phyloP scores from a whole-genome alignment of 345 rosid genomes.

The Populus ilicifolia region DNA sequence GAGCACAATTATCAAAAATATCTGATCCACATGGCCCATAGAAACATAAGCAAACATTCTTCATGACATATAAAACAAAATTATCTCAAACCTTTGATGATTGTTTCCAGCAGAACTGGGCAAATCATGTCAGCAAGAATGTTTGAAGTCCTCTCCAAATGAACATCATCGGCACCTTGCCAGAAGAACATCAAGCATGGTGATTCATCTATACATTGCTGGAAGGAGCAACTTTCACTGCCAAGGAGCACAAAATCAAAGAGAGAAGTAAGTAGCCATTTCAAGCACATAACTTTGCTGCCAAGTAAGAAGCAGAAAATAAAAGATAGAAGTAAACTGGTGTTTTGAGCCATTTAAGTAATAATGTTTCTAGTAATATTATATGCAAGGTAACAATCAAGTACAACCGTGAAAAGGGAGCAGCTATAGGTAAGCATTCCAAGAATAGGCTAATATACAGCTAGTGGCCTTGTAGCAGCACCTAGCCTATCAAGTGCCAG shows the following conservation, averaged over 20 bases:
- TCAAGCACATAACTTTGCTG: not conserved
- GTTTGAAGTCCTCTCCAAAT: slow-evolving; percentile 44
- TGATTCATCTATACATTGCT: slow-evolving; percentile 38
- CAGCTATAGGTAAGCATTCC: no score
- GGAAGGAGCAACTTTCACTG: slow-evolving; percentile 71
- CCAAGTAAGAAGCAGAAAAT: not conserved
- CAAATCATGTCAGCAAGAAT: slow-evolving; percentile 59
- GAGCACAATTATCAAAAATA: not conserved
- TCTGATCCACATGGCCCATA: not conserved
- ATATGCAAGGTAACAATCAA: not conserved
- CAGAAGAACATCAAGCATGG: slow-evolving; percentile 73
- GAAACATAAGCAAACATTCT: not conserved
- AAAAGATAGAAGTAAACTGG: not conserved
- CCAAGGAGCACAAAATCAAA: slow-evolving; percentile 26
- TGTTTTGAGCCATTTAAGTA: not conserved
- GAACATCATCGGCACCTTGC: slow-evolving; percentile 35
- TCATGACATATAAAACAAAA: slow-evolving; percentile 7
- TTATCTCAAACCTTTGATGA: slow-evolving; percentile 66
- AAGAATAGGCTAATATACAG: not conserved
- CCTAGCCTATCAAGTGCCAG: not conserved
- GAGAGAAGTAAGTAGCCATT: not conserved
- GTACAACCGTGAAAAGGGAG: not conserved
- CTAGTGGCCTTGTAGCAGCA: not conserved
- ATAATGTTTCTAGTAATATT: not conserved
- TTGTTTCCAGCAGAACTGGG: slow-evolving; percentile 70